A percentile compares a stretch with the other conserved stretches of the same genome.
These are phyloP conservation scores for Peterozyma xylosa DNA, from an alignment of 805 yeast genomes.

Conservation along the genomic window DNA sequence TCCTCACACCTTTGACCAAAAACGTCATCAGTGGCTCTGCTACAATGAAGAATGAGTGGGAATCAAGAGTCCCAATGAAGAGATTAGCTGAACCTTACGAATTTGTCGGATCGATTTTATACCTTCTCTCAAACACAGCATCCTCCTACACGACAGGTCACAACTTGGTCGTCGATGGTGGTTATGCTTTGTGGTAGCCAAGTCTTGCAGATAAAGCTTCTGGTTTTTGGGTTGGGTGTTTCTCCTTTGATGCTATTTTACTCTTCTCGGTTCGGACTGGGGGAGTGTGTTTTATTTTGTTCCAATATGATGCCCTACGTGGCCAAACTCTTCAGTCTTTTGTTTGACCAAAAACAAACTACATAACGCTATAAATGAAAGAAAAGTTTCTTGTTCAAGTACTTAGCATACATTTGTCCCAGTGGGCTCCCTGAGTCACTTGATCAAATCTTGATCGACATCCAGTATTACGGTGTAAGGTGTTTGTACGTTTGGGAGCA, in stretches of 20 bases:
- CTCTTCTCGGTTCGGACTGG: neutral
- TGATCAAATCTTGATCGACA: no score
- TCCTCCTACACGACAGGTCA: conserved; percentile 80
- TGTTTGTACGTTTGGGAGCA: no score
- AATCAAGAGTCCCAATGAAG: conserved; percentile 62
- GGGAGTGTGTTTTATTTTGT: neutral
- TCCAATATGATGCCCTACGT: no score
- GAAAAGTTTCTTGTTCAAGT: no score
- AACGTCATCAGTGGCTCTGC: conserved; percentile 56
- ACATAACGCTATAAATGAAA: no score
- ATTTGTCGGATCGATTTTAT: conserved; percentile 69
- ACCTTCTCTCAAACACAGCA: conserved; percentile 64
- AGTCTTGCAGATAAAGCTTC: conserved; percentile 4
- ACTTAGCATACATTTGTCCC: no score
- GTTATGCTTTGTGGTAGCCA: conserved; percentile 70
- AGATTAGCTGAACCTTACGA: conserved; percentile 85
- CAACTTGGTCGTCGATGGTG: conserved; percentile 79
- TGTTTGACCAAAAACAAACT: no score
- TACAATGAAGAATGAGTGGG: conserved; percentile 65
- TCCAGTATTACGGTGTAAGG: no score
- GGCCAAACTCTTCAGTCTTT: no score
- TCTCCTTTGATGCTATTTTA: neutral
- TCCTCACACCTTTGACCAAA: conserved; percentile 70
- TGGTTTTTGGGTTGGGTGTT: neutral
- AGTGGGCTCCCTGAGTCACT: no score